Evolutionary conservation across 805 yeast species (phyloP).

Genomic region (Cyberlindnera euphorbiiphila): DNA sequence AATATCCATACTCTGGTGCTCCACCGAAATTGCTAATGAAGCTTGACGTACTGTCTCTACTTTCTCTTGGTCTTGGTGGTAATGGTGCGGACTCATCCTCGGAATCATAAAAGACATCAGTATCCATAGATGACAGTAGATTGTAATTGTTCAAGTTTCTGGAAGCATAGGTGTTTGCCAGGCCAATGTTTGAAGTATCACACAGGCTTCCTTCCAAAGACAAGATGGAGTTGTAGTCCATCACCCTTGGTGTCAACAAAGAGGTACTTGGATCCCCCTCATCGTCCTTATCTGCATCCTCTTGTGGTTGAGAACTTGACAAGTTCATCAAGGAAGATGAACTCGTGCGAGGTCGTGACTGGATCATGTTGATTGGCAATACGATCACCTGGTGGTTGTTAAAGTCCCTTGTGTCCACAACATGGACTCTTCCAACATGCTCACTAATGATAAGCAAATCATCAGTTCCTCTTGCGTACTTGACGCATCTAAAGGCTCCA

Average conservation of each 20-base stretch:
- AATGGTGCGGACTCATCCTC: slow-evolving; percentile 24
- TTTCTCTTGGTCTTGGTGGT: slow-evolving; percentile 8
- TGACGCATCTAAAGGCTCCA: slow-evolving; percentile 67
- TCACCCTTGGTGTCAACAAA: slow-evolving; percentile 20
- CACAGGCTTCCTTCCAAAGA: slow-evolving; percentile 18
- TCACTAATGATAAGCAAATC: slow-evolving; percentile 77
- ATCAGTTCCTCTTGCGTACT: slow-evolving; percentile 62
- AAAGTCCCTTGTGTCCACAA: slow-evolving; percentile 73
- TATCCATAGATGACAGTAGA: slow-evolving; percentile 18
- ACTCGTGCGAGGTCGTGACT: slow-evolving; percentile 9
- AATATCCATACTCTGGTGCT: slow-evolving; percentile 24
- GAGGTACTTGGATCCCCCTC: slow-evolving; percentile 4
- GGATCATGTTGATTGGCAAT: slow-evolving; percentile 42
- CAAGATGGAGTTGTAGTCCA: slow-evolving; percentile 25
- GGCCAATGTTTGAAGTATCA: slow-evolving; percentile 1
- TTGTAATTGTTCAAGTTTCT: slow-evolving; percentile 25
- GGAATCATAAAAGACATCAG: slow-evolving; percentile 13
- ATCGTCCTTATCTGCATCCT: slow-evolving; percentile 3
- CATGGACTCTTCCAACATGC: slow-evolving; percentile 83
- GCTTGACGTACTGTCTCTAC: slow-evolving; percentile 11
- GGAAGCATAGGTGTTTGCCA: slow-evolving; percentile 13
- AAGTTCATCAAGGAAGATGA: slow-evolving; percentile 9
- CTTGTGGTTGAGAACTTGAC: background rate
- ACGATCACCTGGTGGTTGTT: slow-evolving; percentile 72
- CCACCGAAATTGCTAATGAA: slow-evolving; percentile 8